These are phyloP conservation scores for Trichoderma atrobrunneum DNA, from an alignment of 2,329 filamentous ascomycete species.

Conservation along the genomic window DNA sequence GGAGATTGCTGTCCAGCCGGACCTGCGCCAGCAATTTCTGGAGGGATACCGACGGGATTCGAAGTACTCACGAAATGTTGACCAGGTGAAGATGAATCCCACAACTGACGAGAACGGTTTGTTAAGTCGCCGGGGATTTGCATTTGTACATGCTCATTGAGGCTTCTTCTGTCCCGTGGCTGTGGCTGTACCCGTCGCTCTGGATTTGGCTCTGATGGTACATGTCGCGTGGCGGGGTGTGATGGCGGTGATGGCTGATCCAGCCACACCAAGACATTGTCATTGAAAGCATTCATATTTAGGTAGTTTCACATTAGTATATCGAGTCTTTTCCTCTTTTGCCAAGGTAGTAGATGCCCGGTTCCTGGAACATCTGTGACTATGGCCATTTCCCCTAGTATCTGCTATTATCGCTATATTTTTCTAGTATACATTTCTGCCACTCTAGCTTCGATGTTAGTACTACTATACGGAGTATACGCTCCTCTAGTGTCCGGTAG, in stretches of 20 bases:
- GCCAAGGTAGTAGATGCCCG: neutral
- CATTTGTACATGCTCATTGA: neutral
- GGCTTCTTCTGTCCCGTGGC: neutral
- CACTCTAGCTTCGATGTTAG: no score
- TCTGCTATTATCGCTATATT: no score
- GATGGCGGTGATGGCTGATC: neutral
- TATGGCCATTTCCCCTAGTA: no score
- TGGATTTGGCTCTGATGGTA: neutral
- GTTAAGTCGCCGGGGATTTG: no score
- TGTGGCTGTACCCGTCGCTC: neutral
- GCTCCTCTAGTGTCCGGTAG: neutral
- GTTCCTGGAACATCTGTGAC: neutral
- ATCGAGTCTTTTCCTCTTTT: neutral
- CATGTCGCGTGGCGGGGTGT: neutral
- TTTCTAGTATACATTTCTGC: no score
- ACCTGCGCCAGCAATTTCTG: no score
- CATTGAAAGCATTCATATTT: neutral
- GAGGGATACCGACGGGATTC: no score
- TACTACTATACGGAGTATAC: no score
- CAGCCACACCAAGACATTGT: neutral
- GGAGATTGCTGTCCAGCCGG: no score
- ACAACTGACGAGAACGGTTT: no score
- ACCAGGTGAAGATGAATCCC: no score
- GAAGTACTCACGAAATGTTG: no score
- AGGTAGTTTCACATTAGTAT: neutral